Percentiles rank a stretch among this genome's conserved stretches.
Conservation (phyloP, 2,329 filamentous ascomycete genomes). For the Hypoxylon sp. region DNA sequence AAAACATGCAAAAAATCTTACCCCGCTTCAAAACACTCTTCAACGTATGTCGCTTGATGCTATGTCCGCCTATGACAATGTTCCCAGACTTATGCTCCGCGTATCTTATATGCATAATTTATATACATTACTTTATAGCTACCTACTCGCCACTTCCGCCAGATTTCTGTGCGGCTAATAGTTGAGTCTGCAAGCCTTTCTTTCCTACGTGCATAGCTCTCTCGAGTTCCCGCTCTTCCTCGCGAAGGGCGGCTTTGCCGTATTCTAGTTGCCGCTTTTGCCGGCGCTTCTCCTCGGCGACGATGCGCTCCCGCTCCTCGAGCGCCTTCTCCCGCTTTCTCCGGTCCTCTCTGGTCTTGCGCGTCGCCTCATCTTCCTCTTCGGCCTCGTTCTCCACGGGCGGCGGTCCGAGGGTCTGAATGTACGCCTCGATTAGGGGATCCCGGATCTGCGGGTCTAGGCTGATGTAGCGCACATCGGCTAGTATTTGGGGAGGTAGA, state of each 20-base stretch:
- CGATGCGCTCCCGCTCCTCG: conserved; percentile 71
- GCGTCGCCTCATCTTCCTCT: conserved; percentile 66
- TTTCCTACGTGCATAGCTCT: conserved; percentile 77
- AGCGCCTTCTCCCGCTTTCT: conserved; percentile 75
- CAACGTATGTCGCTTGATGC: conserved; percentile 1
- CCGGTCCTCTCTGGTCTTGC: conserved; percentile 65
- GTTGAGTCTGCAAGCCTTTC: conserved; percentile 73
- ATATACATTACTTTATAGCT: background rate
- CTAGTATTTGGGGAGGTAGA: conserved; percentile 72
- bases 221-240: conserved; percentile 77
- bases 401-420: conserved; percentile 72
- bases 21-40: background rate
- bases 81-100: background rate
- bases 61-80: background rate
- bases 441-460: conserved; percentile 73
- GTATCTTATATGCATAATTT: background rate
- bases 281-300: conserved; percentile 73
- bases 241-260: conserved; percentile 71
- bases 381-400: conserved; percentile 58
- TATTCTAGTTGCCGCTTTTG: conserved; percentile 71
- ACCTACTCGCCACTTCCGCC: conserved; percentile 26
- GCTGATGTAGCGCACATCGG: conserved; percentile 78
- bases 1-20: background rate
- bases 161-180: conserved; percentile 56
- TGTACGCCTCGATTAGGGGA: conserved; percentile 73